Base-by-base conservation (phyloP, 2,329 filamentous ascomycete species). In the Curvularia spicifera region DNA sequence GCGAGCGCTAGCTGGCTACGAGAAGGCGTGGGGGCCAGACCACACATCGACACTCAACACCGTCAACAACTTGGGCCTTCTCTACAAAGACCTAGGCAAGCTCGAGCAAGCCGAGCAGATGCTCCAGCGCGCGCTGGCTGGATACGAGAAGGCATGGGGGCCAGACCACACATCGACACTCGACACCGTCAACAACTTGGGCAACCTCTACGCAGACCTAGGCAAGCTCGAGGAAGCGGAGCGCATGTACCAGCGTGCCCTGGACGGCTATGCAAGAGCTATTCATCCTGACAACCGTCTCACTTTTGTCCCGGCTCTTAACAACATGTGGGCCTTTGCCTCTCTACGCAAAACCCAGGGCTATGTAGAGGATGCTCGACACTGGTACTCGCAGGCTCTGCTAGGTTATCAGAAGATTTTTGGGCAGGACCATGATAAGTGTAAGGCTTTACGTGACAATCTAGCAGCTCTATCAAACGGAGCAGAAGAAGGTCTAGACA, bases 1-100 rank as follows among this genome's bases (percentile, higher is more conserved):
- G 18, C 18, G 18, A 1, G 18, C 18, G 1, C 18, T 18, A 18
- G 18, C 18, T 18, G 18, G 18, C 1, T 18, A 18, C 18, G 18
- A 18, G 18, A 18, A 18, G 18, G 18, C 18, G 1, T 18, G 18
- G 18, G 18, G 18, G 18, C 1, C 43, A 20, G 40, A 58, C 2
- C 59, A 62, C 45, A 53, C 59, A 57, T 64, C 61, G 20, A 70
- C 65, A 57, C 55, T 57, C 20, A 0, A 29, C 13, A 57, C 43
- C 22, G 49, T 57, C 26, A 49, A 51, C 13, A 57, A 53, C 49
- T 22, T 53, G 8, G 47, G 53, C 24, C 22, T 8, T 13, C 53
- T 56, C 47, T 56, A 51, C n/a, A 10, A 1, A 3, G 24, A 46
- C 43, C 50, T 48, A 50, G 50, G 50, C 26, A 15, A 15, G 49